Conservation (phyloP, 176 grass and related monocot species). For the Saccharum officinarum region DNA sequence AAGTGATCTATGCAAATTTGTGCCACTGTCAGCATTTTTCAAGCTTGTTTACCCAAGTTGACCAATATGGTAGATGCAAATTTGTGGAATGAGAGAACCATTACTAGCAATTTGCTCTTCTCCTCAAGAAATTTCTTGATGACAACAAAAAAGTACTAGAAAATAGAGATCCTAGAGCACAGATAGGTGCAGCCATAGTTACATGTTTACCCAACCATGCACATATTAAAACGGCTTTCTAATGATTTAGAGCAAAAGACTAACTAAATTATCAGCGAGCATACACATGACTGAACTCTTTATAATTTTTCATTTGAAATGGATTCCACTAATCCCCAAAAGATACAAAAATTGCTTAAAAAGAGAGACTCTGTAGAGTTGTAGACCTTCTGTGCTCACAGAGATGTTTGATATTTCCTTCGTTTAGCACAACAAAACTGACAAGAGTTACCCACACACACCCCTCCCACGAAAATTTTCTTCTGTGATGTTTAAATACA, state of each 20-base stretch:
- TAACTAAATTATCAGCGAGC: conserved; percentile 33
- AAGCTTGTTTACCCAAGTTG: conserved; percentile 26
- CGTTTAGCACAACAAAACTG: neutral
- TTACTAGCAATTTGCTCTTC: conserved; percentile 7
- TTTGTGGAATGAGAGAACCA: conserved; percentile 11
- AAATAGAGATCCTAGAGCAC: conserved; percentile 26
- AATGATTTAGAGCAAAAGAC: neutral
- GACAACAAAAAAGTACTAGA: conserved; percentile 8
- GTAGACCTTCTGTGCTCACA: neutral
- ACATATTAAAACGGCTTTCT: conserved; percentile 11
- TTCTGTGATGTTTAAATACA: no score
- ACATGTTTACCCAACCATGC: conserved; percentile 32
- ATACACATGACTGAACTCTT: neutral
- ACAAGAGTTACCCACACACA: no score
- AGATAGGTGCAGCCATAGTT: conserved; percentile 20
- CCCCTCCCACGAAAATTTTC: no score
- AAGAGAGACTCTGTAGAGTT: neutral
- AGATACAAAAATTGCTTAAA: neutral
- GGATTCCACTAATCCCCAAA: conserved; percentile 3
- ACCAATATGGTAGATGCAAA: conserved; percentile 7
- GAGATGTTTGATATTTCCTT: conserved; percentile 5
- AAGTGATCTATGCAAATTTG: no score
- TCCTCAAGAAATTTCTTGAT: conserved; percentile 1
- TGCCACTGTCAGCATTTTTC: no score
- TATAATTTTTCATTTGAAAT: neutral